These are phyloP conservation scores for Thermoascus crustaceus DNA, from an alignment of 2,329 filamentous ascomycete species.

Conservation along the genomic window DNA sequence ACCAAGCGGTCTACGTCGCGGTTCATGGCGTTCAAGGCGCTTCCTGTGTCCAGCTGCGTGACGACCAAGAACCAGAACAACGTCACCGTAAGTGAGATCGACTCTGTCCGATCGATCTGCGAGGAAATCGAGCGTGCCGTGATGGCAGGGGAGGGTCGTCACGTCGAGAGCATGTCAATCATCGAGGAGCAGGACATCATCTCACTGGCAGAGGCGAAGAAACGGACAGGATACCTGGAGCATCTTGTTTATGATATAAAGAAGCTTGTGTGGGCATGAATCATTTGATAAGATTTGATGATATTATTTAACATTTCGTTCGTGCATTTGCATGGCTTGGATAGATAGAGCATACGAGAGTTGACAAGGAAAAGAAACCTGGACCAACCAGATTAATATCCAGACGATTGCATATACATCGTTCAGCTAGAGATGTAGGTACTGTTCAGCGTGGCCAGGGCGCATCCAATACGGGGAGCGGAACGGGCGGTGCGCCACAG, in stretches of 20 bases:
- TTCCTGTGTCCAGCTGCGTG: conserved; percentile 27
- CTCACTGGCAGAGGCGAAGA: conserved; percentile 73
- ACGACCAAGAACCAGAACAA: conserved; percentile 12
- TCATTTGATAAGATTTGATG: too few relatives aligned
- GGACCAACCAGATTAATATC: too few relatives aligned
- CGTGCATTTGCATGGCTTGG: too few relatives aligned
- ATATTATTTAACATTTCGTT: too few relatives aligned
- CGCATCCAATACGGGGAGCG: too few relatives aligned
- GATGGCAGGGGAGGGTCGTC: conserved; percentile 39
- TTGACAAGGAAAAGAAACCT: too few relatives aligned
- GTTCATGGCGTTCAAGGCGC: conserved; percentile 37
- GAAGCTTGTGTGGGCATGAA: conserved; percentile 76
- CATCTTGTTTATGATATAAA: conserved; percentile 84
- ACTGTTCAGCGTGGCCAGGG: too few relatives aligned
- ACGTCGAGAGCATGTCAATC: conserved; percentile 26
- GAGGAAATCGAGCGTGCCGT: conserved; percentile 67
- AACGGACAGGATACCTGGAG: conserved; percentile 77
- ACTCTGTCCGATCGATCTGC: conserved; percentile 57
- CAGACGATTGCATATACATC: too few relatives aligned
- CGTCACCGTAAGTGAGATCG: conserved; percentile 37
- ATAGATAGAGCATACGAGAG: too few relatives aligned
- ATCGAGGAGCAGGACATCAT: conserved; percentile 65
- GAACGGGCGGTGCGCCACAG: too few relatives aligned
- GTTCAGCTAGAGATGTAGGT: too few relatives aligned
- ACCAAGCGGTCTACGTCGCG: conserved; percentile 22